These are phyloP conservation scores for Purshia tridentata DNA, from an alignment of 306 rosid genomes.

Conservation along the genomic window DNA sequence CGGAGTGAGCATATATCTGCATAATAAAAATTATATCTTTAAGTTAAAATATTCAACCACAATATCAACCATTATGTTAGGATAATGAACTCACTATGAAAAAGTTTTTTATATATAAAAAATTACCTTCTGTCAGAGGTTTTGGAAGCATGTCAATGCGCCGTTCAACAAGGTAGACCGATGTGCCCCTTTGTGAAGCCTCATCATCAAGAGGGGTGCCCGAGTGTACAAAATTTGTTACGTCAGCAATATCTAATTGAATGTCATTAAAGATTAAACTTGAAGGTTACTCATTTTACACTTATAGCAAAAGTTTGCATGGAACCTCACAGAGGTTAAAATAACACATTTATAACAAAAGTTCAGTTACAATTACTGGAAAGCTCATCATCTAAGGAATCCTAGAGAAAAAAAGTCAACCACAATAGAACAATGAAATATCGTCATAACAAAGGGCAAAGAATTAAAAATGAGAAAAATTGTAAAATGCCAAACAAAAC, in stretches of 20 bases:
- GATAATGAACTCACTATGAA: neutral
- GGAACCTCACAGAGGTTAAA: neutral
- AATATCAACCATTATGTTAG: neutral
- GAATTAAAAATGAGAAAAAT: neutral
- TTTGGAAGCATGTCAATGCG: constrained; percentile 99
- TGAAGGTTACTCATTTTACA: neutral
- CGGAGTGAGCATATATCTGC: constrained; percentile 97
- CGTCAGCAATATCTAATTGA: constrained; percentile 91
- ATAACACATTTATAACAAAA: neutral
- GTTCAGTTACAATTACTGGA: neutral
- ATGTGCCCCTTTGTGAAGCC: constrained; percentile 97
- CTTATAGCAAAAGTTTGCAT: neutral
- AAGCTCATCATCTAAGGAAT: neutral
- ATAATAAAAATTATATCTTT: constrained; percentile 19
- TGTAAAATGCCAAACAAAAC: neutral
- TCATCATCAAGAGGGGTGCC: constrained; percentile 87
- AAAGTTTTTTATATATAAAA: constrained; percentile 1
- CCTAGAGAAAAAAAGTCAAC: neutral
- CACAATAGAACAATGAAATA: neutral
- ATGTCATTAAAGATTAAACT: constrained; percentile 49
- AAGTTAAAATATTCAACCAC: constrained; percentile 16
- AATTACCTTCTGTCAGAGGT: constrained; percentile 88
- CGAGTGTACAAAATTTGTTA: constrained; percentile 88
- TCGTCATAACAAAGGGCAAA: neutral
- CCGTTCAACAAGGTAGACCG: constrained; percentile 93